Base-by-base conservation (phyloP, 306 rosid species). In the Pueraria montana region DNA sequence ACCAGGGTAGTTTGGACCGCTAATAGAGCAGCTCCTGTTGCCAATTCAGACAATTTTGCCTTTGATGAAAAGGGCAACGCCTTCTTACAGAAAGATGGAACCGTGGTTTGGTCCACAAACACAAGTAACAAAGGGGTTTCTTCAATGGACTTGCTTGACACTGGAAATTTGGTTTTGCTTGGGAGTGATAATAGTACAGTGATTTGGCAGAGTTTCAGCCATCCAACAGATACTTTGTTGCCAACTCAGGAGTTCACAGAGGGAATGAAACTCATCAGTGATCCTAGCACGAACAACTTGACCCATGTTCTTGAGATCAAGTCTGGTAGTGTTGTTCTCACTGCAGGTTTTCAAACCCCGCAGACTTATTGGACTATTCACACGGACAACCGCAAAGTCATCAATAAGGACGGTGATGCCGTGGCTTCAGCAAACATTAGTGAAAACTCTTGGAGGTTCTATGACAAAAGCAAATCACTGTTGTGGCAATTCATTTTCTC, bases 281-380 rank as follows among this genome's bases (percentile, higher is more conserved):
- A 90, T 50, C 88, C 91, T 50, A 76, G 78, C 46, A 4, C 65
- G 1, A 88, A 84, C 48, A 90, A 94, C 76, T 77, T 89, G 84
- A 90, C 89, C 67, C 87, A 86, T 85, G 27, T 82, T 83, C 95
- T 96, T 70, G 88, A 96, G 85, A 89, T 96, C 64, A 87, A 86
- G 63, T 92, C 97, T 18, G 96, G 99, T 3, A 89, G 86, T 74
- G 65, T 90, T 68, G 32, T 88, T 78, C 95, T 96, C 45, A 92
- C 87, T 2, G 95, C 92, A 32, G 96, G 85, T 69, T 96, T 84
- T 74, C 68, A 20, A 49, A 80, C 83, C 4, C 95, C 93, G 5
- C 99, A 94, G 89, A 90, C 96, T 82, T 96, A 94, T 80, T 96
- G 99, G 98, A 88, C 97, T 48, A 85, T 94, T 89, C 84, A 80